Base-by-base conservation (phyloP, 768 basidiomycete genomes). In the Imleria badia region DNA sequence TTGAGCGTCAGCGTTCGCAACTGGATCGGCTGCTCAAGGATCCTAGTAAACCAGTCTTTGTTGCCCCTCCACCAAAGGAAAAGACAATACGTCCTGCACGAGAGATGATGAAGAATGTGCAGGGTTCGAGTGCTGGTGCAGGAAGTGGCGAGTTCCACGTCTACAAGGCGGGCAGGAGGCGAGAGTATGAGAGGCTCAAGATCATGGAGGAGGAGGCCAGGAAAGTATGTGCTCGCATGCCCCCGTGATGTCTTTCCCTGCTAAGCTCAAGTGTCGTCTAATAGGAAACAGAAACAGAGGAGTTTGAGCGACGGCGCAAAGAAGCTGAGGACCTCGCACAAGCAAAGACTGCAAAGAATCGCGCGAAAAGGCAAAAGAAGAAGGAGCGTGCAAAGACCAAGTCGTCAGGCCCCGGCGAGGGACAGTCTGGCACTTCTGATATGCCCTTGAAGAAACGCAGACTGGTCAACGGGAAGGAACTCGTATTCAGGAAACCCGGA, bases 21-120 rank as follows among this genome's bases (percentile, higher is more conserved):
- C 85, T 99, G 26, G 91, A 91, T 22, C 89, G 83, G 60, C 83
- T 99, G 33, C 83, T 98, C 58, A 91, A 89, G 68, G 91, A 98
- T 63, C 97, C 97, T 1, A 69, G 80, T 8, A 95, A 94, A 68
- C 84, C 86, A 2, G 91, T 86, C 1, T 82, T 82, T 66, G 75
- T 98, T 11, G 93, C 95, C 2, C 64, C 81, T n/a, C 78, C 89
- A 1, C 87, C 89, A 6, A 89, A 91, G 70, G 89, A 91, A 58
- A 94, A 91, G 76, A 79, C 78, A 0, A 77, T 98, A 30, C 78
- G 94, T 19, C 78, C 94, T 1, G 79, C 95, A 10, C 79, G 91
- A 45, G 97, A 94, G 70, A 94, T 94, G 91, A 98, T 99, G 91
- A 98, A 97, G 81, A 98, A 98, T 63, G 96, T 99, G 8, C 95